Evolutionary conservation across 2,329 filamentous ascomycete genomes (phyloP).

Genomic region (Coleophoma crateriformis): DNA sequence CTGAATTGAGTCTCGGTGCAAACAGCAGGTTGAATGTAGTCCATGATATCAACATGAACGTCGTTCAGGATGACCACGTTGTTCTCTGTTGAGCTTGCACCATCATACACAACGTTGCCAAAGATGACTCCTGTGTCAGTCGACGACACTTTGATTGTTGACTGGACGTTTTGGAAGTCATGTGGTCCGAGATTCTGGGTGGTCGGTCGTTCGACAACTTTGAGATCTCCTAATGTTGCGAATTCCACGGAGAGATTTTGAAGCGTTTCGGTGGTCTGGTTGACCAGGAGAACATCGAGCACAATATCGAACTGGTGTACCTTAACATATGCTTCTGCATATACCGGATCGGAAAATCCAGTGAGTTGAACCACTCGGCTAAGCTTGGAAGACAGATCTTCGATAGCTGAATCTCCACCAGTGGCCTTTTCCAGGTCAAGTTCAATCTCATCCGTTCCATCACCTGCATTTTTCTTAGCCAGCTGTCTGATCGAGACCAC

Average conservation of each 20-base stretch:
- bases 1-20: constrained; percentile 98
- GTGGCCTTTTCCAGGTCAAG: constrained; percentile 90
- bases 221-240: constrained; percentile 94
- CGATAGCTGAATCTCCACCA: constrained; percentile 76
- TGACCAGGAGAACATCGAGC: constrained; percentile 90
- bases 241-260: constrained; percentile 98
- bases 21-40: constrained; percentile 95
- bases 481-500: constrained; percentile 89
- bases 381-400: constrained; percentile 89
- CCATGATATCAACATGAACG: constrained; percentile 98
- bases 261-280: constrained; percentile 92
- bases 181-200: constrained; percentile 94
- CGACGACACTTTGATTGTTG: constrained; percentile 96
- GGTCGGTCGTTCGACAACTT: constrained; percentile 93
- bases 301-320: constrained; percentile 99
- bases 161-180: constrained; percentile 97
- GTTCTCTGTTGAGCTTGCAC: constrained; percentile 82
- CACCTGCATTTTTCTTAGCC: constrained; percentile 80
- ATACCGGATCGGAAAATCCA: constrained; percentile 96
- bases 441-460: constrained; percentile 81
- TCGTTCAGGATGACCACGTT: constrained; percentile 98
- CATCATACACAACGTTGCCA: constrained; percentile 97
- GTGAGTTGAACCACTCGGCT: constrained; percentile 95
- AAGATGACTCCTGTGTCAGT: constrained; percentile 99
- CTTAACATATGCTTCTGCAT: constrained; percentile 98